These are phyloP conservation scores for Spiraea crenata DNA, from an alignment of 331 rosid species.

Conservation along the genomic window DNA sequence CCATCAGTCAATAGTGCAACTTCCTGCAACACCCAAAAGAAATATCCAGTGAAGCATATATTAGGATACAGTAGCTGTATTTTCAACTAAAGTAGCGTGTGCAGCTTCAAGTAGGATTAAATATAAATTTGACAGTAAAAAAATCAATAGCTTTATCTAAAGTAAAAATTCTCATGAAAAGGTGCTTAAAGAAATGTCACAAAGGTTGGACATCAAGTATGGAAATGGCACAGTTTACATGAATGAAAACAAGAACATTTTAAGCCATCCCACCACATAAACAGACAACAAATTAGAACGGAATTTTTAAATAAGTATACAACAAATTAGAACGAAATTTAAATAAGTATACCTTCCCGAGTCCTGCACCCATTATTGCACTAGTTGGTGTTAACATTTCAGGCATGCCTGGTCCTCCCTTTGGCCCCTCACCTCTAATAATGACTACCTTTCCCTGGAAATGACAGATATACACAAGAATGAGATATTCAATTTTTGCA, in stretches of 20 bases:
- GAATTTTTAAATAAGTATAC: slow-evolving; percentile 27
- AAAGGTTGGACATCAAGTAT: not conserved
- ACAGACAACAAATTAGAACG: not conserved
- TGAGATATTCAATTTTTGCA: not conserved
- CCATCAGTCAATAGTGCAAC: slow-evolving; percentile 94
- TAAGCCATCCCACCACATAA: not conserved
- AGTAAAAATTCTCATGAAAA: no score
- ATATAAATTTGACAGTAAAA: not conserved
- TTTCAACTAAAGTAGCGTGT: not conserved
- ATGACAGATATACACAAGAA: slow-evolving; percentile 21
- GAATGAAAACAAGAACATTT: not conserved
- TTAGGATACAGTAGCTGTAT: slow-evolving; percentile 1
- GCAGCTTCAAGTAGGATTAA: not conserved
- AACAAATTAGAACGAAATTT: not conserved
- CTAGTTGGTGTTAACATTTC: slow-evolving; percentile 98
- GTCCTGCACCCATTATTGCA: slow-evolving; percentile 99
- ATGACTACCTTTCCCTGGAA: slow-evolving; percentile 78
- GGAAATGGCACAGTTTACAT: not conserved
- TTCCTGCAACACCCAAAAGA: slow-evolving; percentile 55
- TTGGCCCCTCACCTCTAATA: slow-evolving; percentile 97
- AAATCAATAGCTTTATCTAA: not conserved
- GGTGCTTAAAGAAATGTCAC: not conserved
- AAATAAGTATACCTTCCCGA: slow-evolving; percentile 64
- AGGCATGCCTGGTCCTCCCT: slow-evolving; percentile 99
- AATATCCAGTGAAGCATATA: slow-evolving; percentile 12